Evolutionary conservation across 371 early-diverging fungal species (phyloP).

Genomic region (Saksenaea vasiformis): DNA sequence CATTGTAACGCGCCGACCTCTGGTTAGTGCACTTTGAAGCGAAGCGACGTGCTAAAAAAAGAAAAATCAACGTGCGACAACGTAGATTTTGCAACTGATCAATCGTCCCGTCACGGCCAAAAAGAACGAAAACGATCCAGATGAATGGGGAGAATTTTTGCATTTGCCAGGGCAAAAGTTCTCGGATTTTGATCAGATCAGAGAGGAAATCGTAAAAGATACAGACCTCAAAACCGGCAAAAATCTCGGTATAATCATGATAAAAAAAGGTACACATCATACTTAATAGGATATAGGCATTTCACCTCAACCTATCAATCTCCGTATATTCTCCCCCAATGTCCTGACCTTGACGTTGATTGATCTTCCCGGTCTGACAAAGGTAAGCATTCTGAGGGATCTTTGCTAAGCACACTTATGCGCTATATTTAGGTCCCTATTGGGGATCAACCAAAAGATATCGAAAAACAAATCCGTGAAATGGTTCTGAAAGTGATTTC

Average conservation of each 20-base stretch:
- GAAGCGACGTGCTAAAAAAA: too few relatives aligned
- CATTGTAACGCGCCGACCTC: constrained; percentile 93
- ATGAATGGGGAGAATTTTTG: constrained; percentile 97
- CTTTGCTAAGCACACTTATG: not conserved
- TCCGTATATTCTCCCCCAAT: constrained; percentile 93
- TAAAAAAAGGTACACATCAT: constrained; percentile 4
- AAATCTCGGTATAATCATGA: constrained; percentile 85
- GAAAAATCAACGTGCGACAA: too few relatives aligned
- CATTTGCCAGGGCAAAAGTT: constrained; percentile 94
- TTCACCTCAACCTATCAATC: constrained; percentile 93
- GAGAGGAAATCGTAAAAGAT: constrained; percentile 91
- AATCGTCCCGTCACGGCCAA: constrained; percentile 82
- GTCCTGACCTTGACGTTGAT: constrained; percentile 97
- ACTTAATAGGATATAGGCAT: constrained; percentile 54
- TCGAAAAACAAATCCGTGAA: constrained; percentile 96
- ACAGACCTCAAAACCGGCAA: constrained; percentile 93
- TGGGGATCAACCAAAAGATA: constrained; percentile 98
- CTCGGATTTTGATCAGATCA: constrained; percentile 90
- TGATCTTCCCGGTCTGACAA: constrained; percentile 98
- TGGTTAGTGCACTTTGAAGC: constrained; percentile 66
- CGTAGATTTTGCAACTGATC: constrained; percentile 91
- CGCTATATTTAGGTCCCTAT: constrained; percentile 78
- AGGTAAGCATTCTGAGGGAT: constrained; percentile 47
- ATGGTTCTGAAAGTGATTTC: constrained; percentile 96
- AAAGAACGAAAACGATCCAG: constrained; percentile 47